These are phyloP conservation scores for Sarocladiaceae sp. DNA, from an alignment of 2,329 filamentous ascomycete genomes.

Conservation along the genomic window DNA sequence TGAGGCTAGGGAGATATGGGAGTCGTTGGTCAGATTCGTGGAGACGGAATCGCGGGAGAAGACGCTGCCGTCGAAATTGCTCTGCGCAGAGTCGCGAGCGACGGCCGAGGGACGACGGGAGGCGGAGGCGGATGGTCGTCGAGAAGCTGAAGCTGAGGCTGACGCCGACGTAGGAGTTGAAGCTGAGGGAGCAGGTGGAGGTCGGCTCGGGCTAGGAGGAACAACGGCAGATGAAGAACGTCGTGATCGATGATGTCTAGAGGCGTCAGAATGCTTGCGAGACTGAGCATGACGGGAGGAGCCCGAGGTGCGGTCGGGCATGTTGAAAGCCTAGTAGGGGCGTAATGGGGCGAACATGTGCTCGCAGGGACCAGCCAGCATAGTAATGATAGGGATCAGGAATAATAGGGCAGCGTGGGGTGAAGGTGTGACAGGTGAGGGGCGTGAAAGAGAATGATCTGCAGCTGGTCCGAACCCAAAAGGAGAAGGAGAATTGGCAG, in stretches of 20 bases:
- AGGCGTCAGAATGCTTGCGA: conserved; percentile 6
- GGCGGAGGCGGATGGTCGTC: conserved; percentile 8
- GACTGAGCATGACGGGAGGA: conserved; percentile 7
- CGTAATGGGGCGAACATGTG: neutral
- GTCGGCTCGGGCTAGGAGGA: conserved; percentile 6
- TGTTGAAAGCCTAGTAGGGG: neutral
- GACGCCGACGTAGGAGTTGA: too few relatives aligned
- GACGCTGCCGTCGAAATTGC: conserved; percentile 16
- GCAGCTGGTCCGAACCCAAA: neutral
- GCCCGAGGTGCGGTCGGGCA: conserved; percentile 3
- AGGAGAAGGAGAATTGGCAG: neutral
- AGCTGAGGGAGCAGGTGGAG: conserved; percentile 6
- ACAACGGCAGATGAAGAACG: conserved; percentile 3
- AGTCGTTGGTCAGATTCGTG: conserved; percentile 11
- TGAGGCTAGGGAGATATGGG: conserved; percentile 14
- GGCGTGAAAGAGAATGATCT: conserved; percentile 2
- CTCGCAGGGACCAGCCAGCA: neutral
- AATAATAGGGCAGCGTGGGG: too few relatives aligned
- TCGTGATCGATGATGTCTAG: conserved; percentile 2
- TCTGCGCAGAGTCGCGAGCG: conserved; percentile 18
- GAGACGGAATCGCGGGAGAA: conserved; percentile 12
- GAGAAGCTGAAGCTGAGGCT: too few relatives aligned
- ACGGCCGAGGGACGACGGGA: conserved; percentile 14
- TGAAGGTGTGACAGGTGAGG: neutral
- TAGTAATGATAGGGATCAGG: conserved; percentile 2